Evolutionary conservation across 371 early-diverging fungal genomes (phyloP), one percentile per base, ranked within the genome.

Genomic region (Zopfochytrium polystomum): DNA sequence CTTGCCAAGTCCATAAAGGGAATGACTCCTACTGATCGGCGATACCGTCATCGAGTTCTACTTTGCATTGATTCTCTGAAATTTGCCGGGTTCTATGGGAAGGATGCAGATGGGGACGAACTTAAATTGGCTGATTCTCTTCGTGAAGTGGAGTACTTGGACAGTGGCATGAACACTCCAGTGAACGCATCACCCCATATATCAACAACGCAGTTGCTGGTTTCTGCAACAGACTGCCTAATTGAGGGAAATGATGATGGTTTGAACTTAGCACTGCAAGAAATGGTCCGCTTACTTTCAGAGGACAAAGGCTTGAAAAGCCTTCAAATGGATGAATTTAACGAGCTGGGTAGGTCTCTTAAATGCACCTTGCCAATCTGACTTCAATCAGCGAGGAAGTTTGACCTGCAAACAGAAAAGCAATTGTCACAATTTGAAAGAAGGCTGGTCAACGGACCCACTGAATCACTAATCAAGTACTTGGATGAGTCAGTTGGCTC

Each of bases 381-480:
- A 26, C 22, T 18, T 15, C 15, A 4, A 31, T 20, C 29, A 65
- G 65, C 60, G 11, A 18, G 27, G 3, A 58, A 65, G 29, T 65
- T 65, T 34, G 44, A 11, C n/a, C 26, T 65, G n/a, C n/a, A 13
- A 1, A 11, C 43, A 20, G 65, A 58, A 43, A 58, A 54, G 20
- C 44, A 15, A 31, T 15, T 29, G 48, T 7, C 46, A 5, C 34
- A 22, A 5, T 3, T 15, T 20, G 60, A 65, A 31, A 35, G 38
- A 23, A 27, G 22, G 9, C 13, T 15, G 5, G 13, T 46, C 23
- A 35, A 53, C 42, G 59, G 60, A 11, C 54, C 55, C 20, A 59
- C 65, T 13, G 52, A 54, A 49, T 65, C 65, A 3, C 35, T 65
- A 15, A 65, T 65, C 22, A 33, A 65, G 31, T 65, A 53, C 47